Percentiles rank a stretch among this genome's conserved stretches.
phyloP scores from a whole-genome alignment of 345 rosid species.

The Rhodomyrtus tomentosa region DNA sequence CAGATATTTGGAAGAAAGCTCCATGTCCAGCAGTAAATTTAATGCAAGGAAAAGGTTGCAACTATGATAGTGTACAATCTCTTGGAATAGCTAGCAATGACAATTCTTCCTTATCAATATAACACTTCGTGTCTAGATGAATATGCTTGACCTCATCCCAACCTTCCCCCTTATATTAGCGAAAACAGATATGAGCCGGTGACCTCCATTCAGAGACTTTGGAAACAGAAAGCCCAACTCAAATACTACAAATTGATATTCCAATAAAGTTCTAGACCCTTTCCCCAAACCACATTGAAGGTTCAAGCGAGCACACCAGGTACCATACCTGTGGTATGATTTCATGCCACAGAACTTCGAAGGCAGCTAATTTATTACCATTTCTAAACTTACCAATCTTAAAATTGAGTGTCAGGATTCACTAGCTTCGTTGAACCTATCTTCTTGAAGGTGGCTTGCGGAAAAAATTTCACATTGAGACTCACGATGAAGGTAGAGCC shows the following conservation, averaged over 20 bases:
- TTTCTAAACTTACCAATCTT: not conserved
- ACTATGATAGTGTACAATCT: not conserved
- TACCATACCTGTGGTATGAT: not conserved
- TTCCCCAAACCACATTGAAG: not conserved
- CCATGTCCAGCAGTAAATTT: not conserved
- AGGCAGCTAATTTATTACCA: not conserved
- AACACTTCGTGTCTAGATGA: not conserved
- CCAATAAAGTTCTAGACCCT: not conserved
- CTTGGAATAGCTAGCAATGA: not conserved
- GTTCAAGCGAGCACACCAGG: not conserved
- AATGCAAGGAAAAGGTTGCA: not conserved
- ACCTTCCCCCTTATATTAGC: not conserved
- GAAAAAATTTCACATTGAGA: not conserved
- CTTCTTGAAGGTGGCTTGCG: not conserved
- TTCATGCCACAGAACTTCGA: not conserved
- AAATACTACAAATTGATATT: not conserved
- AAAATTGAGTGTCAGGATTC: not conserved
- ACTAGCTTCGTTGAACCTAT: not conserved
- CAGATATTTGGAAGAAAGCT: not conserved
- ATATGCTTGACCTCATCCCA: not conserved
- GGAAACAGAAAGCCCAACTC: not conserved
- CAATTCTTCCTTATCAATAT: not conserved
- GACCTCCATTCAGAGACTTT: not conserved
- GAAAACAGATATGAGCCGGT: not conserved
- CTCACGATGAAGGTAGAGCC: not conserved